Evolutionary conservation across 1,139 yeast genomes (phyloP).

Genomic region (Blastobotrys petasosporus): DNA sequence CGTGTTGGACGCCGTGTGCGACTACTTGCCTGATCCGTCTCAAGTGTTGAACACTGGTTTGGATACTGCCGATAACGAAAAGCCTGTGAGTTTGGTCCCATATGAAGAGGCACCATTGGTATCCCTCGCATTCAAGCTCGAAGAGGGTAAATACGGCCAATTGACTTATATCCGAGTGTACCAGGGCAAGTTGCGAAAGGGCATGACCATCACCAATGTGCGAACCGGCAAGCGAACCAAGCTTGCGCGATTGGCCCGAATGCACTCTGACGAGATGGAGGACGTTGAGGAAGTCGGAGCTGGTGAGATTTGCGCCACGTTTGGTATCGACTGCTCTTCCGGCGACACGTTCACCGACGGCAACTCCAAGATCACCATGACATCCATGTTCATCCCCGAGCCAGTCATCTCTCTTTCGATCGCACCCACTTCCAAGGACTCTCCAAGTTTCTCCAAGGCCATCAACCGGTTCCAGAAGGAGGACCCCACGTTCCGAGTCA

Average conservation of each 20-base stretch:
- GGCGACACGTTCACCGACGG: constrained; percentile 97
- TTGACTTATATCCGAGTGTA: constrained; percentile 93
- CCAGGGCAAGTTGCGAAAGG: constrained; percentile 92
- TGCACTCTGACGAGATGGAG: constrained; percentile 99
- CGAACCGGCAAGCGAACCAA: constrained; percentile 92
- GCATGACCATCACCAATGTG: constrained; percentile 80
- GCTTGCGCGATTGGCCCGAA: constrained; percentile 91
- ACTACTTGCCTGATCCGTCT: constrained; percentile 90
- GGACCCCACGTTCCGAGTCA: constrained; percentile 96
- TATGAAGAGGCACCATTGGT: constrained; percentile 76
- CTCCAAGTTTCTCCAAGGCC: constrained; percentile 89
- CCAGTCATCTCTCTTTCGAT: constrained; percentile 93
- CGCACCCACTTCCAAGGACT: constrained; percentile 82
- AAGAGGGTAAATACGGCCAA: constrained; percentile 98
- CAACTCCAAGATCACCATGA: constrained; percentile 65
- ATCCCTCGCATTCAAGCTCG: constrained; percentile 94
- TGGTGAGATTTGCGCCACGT: constrained; percentile 98
- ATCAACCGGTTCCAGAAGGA: constrained; percentile 96
- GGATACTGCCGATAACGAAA: constrained; percentile 65
- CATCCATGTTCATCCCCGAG: constrained; percentile 97
- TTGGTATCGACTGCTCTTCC: constrained; percentile 98
- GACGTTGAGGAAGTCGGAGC: constrained; percentile 94
- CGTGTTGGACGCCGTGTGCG: constrained; percentile 93
- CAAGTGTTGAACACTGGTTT: constrained; percentile 87
- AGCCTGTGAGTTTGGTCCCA: constrained; percentile 70